These are phyloP conservation scores for Boletus coccyginus DNA, from an alignment of 768 basidiomycete genomes.

Conservation along the genomic window DNA sequence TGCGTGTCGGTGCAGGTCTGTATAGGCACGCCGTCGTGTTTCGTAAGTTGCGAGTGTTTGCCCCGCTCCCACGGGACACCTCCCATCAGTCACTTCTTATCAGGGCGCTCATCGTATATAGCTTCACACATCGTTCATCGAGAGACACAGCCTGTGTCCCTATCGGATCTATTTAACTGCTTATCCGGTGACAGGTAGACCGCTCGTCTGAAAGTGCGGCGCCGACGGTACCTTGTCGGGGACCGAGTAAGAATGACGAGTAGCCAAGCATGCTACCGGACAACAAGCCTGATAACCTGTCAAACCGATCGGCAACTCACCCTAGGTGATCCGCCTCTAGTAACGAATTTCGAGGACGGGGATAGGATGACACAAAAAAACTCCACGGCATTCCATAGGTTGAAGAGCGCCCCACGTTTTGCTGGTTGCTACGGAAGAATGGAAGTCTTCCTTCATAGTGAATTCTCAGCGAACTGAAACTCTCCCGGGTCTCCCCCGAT, in stretches of 20 bases:
- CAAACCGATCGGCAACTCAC: neutral
- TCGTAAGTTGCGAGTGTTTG: slow-evolving; percentile 12
- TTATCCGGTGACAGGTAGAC: slow-evolving; percentile 22
- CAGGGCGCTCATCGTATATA: slow-evolving; percentile 38
- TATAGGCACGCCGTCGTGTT: neutral
- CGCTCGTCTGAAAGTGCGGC: slow-evolving; percentile 19
- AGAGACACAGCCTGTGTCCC: slow-evolving; percentile 26
- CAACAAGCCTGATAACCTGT: neutral
- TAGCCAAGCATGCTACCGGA: slow-evolving; percentile 12
- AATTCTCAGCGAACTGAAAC: slow-evolving; percentile 21
- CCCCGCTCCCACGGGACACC: slow-evolving; percentile 30
- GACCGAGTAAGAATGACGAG: slow-evolving; percentile 18
- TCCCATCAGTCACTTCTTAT: slow-evolving; percentile 55
- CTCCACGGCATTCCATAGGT: slow-evolving; percentile 24
- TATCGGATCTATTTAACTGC: slow-evolving; percentile 26
- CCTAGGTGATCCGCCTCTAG: neutral
- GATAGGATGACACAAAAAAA: slow-evolving; percentile 21
- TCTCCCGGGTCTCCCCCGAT: slow-evolving; percentile 7
- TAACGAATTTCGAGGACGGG: slow-evolving; percentile 8
- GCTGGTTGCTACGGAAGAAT: slow-evolving; percentile 32
- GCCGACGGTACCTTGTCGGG: slow-evolving; percentile 1
- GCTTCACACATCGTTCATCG: slow-evolving; percentile 30
- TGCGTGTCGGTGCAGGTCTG: neutral
- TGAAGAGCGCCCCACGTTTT: slow-evolving; percentile 23
- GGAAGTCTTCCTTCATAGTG: slow-evolving; percentile 29